A percentile compares a stretch with the other conserved stretches of the same genome.
phyloP scores from a whole-genome alignment of 345 rosid genomes.

The Nephelium lappaceum region DNA sequence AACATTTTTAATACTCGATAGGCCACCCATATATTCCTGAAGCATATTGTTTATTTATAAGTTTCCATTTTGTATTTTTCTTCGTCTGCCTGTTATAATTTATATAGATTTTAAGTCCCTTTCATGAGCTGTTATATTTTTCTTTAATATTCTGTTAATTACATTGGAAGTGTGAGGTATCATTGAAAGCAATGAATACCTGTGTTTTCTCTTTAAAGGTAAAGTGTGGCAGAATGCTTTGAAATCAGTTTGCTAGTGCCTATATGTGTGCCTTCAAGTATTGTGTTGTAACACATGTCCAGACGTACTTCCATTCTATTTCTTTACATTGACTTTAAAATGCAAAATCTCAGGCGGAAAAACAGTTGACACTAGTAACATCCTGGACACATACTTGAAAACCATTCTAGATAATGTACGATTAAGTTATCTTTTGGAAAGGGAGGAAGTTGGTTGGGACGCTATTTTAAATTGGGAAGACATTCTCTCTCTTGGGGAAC shows the following conservation, averaged over 20 bases:
- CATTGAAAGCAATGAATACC: no score
- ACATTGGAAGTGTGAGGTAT: background rate
- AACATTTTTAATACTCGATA: background rate
- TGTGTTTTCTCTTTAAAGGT: background rate
- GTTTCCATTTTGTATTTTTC: background rate
- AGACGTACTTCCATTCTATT: background rate
- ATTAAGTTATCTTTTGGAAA: constrained; percentile 79
- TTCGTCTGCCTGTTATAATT: background rate
- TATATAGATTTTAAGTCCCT: background rate
- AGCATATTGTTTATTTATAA: background rate
- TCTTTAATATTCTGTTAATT: background rate
- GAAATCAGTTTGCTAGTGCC: background rate
- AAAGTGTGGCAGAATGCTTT: constrained; percentile 1
- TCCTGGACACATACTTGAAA: constrained; percentile 67
- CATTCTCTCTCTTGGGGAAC: constrained; percentile 94
- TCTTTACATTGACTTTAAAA: background rate
- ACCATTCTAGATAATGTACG: constrained; percentile 79
- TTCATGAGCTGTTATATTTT: background rate
- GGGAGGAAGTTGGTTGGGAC: constrained; percentile 90
- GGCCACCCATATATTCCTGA: background rate
- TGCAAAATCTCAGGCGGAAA: constrained; percentile 44
- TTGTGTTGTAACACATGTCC: background rate
- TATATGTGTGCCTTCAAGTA: background rate
- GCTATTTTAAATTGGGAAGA: constrained; percentile 87
- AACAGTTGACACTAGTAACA: constrained; percentile 33